A percentile compares a stretch with the other conserved stretches of the same genome.
Conservation (phyloP, 108 stramenopile genomes). For the Skeletonema tropicum region DNA sequence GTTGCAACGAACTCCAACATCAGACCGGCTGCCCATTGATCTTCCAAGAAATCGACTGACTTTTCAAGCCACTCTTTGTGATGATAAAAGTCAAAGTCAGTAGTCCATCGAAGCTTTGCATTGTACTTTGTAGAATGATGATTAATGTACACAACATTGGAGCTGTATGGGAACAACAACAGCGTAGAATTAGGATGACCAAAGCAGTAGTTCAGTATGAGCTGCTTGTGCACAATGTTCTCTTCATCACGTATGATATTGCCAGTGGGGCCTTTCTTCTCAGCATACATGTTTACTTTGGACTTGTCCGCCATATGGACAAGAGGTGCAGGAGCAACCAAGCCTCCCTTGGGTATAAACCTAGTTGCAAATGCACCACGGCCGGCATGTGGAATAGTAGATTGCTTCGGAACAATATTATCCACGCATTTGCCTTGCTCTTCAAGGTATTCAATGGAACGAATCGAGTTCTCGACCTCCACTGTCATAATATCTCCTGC, state of each 20-base stretch:
- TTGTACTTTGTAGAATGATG: conserved; percentile 69
- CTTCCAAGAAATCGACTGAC: conserved; percentile 54
- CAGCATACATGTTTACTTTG: conserved; percentile 45
- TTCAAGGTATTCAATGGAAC: conserved; percentile 60
- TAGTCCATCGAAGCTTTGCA: conserved; percentile 67
- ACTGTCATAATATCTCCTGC: conserved; percentile 42
- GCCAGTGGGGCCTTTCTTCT: conserved; percentile 28
- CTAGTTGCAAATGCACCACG: conserved; percentile 79
- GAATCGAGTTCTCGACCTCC: conserved; percentile 50
- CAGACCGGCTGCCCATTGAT: conserved; percentile 56
- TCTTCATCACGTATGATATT: conserved; percentile 41
- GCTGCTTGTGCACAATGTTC: conserved; percentile 51
- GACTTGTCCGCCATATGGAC: conserved; percentile 66
- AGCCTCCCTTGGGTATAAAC: conserved; percentile 56
- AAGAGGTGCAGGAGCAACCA: conserved; percentile 73
- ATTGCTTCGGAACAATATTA: conserved; percentile 62
- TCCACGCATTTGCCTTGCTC: conserved; percentile 77
- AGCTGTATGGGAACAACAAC: conserved; percentile 78
- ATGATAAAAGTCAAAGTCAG: conserved; percentile 53
- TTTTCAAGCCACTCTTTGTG: conserved; percentile 70
- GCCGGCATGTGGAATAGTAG: conserved; percentile 75
- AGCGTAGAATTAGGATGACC: conserved; percentile 75
- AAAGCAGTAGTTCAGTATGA: conserved; percentile 83
- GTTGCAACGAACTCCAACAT: conserved; percentile 60
- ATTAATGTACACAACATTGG: conserved; percentile 67